Conservation (phyloP, 23 red algal genomes). For the Cyanidiococcus yangmingshanensis region DNA sequence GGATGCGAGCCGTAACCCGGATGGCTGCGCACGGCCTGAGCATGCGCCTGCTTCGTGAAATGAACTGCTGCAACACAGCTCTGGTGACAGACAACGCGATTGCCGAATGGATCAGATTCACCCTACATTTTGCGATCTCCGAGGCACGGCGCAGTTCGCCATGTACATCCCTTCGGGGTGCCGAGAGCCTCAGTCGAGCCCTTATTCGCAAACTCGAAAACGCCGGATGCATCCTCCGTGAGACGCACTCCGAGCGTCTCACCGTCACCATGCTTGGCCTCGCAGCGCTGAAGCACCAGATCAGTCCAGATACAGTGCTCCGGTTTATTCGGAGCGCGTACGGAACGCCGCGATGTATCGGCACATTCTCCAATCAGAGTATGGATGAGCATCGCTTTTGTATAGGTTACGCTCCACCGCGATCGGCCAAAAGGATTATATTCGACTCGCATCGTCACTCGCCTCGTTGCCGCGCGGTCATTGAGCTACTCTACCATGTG, state of each 20-base stretch:
- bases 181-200: neutral
- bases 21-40: neutral
- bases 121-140: neutral
- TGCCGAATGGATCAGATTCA: neutral
- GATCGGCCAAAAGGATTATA: neutral
- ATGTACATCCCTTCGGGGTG: neutral
- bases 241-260: neutral
- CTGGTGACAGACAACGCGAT: neutral
- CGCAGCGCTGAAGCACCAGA: constrained; percentile 6
- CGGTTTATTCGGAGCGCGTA: constrained; percentile 8
- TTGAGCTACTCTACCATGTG: neutral
- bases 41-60: constrained; percentile 1
- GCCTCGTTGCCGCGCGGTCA: neutral
- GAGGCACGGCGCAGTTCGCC: neutral
- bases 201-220: neutral
- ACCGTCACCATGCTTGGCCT: neutral
- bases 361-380: neutral
- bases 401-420: neutral
- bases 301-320: neutral
- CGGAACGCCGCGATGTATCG: neutral
- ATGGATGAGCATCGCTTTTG: neutral
- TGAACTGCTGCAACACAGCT: neutral
- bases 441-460: constrained; percentile 4
- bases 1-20: neutral
- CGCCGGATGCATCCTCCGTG: neutral